phyloP scores from a whole-genome alignment of 352 stramenopile species.

The Globisporangium perplexum region DNA sequence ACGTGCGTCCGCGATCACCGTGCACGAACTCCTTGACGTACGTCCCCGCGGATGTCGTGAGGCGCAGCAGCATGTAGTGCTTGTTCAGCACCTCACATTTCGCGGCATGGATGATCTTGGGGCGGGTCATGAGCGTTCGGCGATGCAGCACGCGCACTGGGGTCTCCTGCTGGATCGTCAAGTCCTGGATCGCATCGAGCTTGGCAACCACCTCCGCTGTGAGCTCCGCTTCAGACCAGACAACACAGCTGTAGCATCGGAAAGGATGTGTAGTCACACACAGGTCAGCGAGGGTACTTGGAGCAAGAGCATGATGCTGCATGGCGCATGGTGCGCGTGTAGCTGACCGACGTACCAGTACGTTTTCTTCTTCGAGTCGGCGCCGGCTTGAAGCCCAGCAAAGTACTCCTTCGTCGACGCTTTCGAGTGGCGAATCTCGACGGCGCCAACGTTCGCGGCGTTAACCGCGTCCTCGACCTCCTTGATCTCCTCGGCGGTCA shows the following conservation, averaged over 20 bases:
- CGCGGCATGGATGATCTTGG: slow-evolving; percentile 87
- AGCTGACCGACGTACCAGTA: slow-evolving; percentile 54
- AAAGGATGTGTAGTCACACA: too few species aligned
- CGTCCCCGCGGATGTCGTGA: slow-evolving; percentile 94
- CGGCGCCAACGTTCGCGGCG: slow-evolving; percentile 52
- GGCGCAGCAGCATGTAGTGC: slow-evolving; percentile 95
- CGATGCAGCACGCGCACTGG: slow-evolving; percentile 97
- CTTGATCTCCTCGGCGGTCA: slow-evolving; percentile 44
- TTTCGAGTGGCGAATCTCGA: slow-evolving; percentile 83
- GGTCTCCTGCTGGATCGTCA: slow-evolving; percentile 94
- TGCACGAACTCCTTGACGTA: slow-evolving; percentile 99
- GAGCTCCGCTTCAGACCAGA: slow-evolving; percentile 63
- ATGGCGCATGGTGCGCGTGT: neutral
- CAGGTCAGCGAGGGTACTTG: neutral
- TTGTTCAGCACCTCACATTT: slow-evolving; percentile 90
- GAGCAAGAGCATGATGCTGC: neutral
- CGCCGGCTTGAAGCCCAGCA: slow-evolving; percentile 62
- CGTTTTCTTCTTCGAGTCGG: slow-evolving; percentile 85
- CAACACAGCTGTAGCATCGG: slow-evolving; percentile 47
- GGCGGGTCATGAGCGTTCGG: slow-evolving; percentile 90
- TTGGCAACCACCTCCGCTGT: slow-evolving; percentile 54
- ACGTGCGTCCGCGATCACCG: slow-evolving; percentile 96
- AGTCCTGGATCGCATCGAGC: slow-evolving; percentile 72
- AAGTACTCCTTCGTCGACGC: slow-evolving; percentile 79
- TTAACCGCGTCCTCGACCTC: slow-evolving; percentile 64